A percentile compares a stretch with the other conserved stretches of the same genome.
Evolutionary conservation across 441 rosid genomes (phyloP).

Genomic region (Omphalea diandra): DNA sequence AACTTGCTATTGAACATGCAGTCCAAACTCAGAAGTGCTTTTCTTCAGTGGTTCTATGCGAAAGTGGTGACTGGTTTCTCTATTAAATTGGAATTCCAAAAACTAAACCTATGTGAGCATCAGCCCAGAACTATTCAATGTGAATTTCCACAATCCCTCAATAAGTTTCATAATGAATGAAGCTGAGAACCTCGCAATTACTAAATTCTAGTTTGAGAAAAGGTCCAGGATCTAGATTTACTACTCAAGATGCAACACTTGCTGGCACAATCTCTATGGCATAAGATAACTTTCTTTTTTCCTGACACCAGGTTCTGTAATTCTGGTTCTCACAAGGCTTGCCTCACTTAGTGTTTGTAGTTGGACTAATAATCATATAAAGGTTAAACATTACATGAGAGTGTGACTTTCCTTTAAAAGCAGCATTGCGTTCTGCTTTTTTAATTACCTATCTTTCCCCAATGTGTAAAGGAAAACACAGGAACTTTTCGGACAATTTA

Average conservation of each 20-base stretch:
- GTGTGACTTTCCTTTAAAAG: background rate
- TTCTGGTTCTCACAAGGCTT: background rate
- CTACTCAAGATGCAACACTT: background rate
- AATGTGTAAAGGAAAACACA: background rate
- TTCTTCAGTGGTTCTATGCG: too few species aligned
- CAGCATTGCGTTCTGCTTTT: too few species aligned
- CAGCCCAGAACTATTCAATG: background rate
- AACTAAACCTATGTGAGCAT: too few species aligned
- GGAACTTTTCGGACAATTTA: background rate
- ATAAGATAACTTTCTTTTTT: background rate
- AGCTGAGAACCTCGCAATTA: background rate
- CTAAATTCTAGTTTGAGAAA: background rate
- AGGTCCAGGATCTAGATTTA: background rate
- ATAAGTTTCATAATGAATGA: background rate
- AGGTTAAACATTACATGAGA: background rate
- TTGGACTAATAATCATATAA: background rate
- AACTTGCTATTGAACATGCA: too few species aligned
- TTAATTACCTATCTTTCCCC: background rate
- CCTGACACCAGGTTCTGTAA: background rate
- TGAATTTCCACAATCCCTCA: background rate
- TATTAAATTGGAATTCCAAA: too few species aligned
- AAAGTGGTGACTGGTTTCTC: too few species aligned
- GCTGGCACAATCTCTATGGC: background rate
- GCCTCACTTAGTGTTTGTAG: background rate
- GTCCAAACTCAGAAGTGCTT: too few species aligned